A percentile compares a stretch with the other conserved stretches of the same genome.
Evolutionary conservation across 257 asterid species (phyloP).

Genomic region (Asclepias syriaca): DNA sequence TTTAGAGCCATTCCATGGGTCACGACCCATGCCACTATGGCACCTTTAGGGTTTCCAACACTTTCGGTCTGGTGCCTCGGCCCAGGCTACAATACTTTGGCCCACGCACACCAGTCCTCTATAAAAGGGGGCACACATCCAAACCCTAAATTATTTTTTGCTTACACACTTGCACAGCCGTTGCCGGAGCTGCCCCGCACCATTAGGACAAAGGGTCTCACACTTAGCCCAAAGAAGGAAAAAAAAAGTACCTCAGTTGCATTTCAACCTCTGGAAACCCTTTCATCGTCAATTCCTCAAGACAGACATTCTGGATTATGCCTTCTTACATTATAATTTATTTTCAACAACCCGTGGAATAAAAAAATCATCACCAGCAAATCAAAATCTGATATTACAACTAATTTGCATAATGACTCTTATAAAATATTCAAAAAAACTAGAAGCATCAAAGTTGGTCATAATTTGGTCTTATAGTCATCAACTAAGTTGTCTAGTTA

Average conservation of each 20-base stretch:
- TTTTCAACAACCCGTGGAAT: constrained; percentile 72
- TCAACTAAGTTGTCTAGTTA: not conserved
- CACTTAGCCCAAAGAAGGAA: not conserved
- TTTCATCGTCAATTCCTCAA: constrained; percentile 92
- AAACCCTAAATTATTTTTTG: too few species aligned
- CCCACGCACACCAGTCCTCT: too few species aligned
- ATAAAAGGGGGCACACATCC: too few species aligned
- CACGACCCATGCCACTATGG: too few species aligned
- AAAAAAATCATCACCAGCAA: constrained; percentile 79
- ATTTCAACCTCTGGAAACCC: constrained; percentile 86
- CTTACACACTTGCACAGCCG: too few species aligned
- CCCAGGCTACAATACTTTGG: too few species aligned
- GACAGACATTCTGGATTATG: constrained; percentile 84
- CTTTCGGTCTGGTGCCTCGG: too few species aligned
- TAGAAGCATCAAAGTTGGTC: constrained; percentile 8
- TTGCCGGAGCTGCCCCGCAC: too few species aligned
- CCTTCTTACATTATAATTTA: constrained; percentile 73
- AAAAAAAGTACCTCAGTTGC: constrained; percentile 59
- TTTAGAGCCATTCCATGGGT: too few species aligned
- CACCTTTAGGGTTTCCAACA: too few species aligned
- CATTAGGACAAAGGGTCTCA: too few species aligned
- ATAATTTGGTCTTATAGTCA: not conserved
- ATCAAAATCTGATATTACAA: constrained; percentile 87
- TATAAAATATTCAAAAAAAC: constrained; percentile 9
- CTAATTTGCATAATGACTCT: constrained; percentile 32